Evolutionary conservation across 306 rosid genomes (phyloP).

Genomic region (Arachis stenosperma): DNA sequence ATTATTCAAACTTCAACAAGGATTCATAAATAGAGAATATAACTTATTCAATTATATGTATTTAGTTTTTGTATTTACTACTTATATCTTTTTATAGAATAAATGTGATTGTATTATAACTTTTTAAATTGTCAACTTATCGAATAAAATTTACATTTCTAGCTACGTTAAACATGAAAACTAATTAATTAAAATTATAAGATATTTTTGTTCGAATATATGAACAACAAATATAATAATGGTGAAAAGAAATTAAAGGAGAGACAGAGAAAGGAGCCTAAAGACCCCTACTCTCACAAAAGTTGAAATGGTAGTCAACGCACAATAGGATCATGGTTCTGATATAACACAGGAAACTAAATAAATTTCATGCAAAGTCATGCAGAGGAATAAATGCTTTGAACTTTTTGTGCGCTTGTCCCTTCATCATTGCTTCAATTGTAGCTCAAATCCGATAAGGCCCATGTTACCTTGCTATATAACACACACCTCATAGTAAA

Average conservation of each 20-base stretch:
- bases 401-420: slow-evolving; percentile 28
- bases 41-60: too few species aligned
- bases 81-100: too few species aligned
- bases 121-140: too few species aligned
- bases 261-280: neutral
- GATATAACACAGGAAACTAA: neutral
- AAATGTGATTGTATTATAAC: too few species aligned
- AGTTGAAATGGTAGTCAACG: slow-evolving; percentile 29
- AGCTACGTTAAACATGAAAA: neutral
- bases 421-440: slow-evolving; percentile 17
- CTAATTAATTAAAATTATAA: neutral
- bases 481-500: too few species aligned
- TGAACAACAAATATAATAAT: neutral
- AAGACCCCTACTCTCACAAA: slow-evolving; percentile 14
- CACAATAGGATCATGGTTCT: slow-evolving; percentile 16
- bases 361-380: slow-evolving; percentile 32
- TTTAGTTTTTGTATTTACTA: too few species aligned
- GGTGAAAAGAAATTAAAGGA: neutral
- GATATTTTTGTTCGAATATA: neutral
- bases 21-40: too few species aligned
- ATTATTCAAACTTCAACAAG: slow-evolving; percentile 8
- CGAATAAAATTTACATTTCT: too few species aligned
- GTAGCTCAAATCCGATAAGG: slow-evolving; percentile 22
- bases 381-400: neutral
- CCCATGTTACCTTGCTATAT: neutral